A percentile compares a stretch with the other conserved stretches of the same genome.
Evolutionary conservation across 768 basidiomycete species (phyloP).

Genomic region (Kwoniella sp.): DNA sequence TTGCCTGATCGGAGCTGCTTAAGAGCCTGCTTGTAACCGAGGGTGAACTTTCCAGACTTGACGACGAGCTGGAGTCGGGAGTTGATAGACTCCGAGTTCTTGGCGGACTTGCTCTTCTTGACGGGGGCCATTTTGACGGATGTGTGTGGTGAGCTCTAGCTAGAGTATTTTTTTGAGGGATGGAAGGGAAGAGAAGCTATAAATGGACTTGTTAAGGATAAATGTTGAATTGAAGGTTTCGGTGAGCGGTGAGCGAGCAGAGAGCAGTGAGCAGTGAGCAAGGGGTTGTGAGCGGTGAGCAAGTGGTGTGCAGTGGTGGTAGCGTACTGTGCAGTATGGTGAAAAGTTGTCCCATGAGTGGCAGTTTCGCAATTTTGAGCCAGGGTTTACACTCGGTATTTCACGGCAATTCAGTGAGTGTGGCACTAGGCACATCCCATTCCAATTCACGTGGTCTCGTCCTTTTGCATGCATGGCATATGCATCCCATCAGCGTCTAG

Average conservation of each 20-base stretch:
- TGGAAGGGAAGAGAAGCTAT: conserved; percentile 6
- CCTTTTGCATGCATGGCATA: background rate
- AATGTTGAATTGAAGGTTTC: conserved; percentile 1
- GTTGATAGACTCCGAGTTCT: conserved; percentile 90
- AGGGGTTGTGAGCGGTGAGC: no score
- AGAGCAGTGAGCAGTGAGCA: conserved; percentile 1
- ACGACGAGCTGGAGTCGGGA: conserved; percentile 88
- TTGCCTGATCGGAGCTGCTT: conserved; percentile 98
- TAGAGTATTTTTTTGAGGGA: conserved; percentile 6
- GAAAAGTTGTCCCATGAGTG: conserved; percentile 19
- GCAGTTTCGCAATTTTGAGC: conserved; percentile 23
- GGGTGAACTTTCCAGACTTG: conserved; percentile 95
- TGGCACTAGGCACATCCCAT: no score
- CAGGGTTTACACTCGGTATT: conserved; percentile 9
- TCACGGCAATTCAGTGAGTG: conserved; percentile 6
- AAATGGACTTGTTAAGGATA: background rate
- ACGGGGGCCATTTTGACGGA: conserved; percentile 75
- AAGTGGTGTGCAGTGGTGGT: background rate
- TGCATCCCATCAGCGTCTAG: no score
- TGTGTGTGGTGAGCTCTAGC: background rate
- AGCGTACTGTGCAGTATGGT: background rate
- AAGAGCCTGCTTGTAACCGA: conserved; percentile 97
- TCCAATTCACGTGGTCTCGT: background rate
- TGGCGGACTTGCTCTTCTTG: conserved; percentile 92
- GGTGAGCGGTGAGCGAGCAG: conserved; percentile 8